Evolutionary conservation across 1,284 basidiomycete species (phyloP), one percentile per base, ranked within the genome.

Genomic region (Earliella scabrosa): DNA sequence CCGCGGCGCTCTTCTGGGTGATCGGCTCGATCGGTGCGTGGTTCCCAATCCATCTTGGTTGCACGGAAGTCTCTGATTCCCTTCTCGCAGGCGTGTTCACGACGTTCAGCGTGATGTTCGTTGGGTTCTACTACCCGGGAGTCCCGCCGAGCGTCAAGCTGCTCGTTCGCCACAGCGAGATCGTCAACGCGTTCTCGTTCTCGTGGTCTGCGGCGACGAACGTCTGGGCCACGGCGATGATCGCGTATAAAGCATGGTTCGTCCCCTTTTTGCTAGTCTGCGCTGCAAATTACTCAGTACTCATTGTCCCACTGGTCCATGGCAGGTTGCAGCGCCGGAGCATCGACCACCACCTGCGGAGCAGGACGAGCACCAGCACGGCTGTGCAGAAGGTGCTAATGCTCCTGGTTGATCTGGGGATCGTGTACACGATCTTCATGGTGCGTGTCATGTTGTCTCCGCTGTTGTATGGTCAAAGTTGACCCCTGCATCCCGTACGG

Each of bases 381-480:
- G 45, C 44, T 5, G 49, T 56, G 18, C 44, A 56, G 24, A 35
- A 43, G 24, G 23, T 47, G 1, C 24, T 56, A 2, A 44, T 40
- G 39, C 34, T 56, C n/a, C 29, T 56, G 3, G 49, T 51, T 18
- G 54, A 56, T 38, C 27, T 51, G 26, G 54, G 54, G 8, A 35
- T 56, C 23, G 47, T 56, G n/a, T 56, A 56, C 11, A 56, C 54
- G n/a, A 13, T 43, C 14, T 56, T 56, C 49, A 56, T 56, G 54
- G 54, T 51, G 29, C 13, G 49, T 13, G n/a, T n/a, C n/a, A n/a
- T 11, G 31, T 29, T 18, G 16, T n/a, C 27, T 39, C 3, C 10
- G 18, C 35, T 18, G 35, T 10, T 14, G n/a, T n/a, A n/a, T n/a
- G n/a, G n/a, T n/a, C n/a, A n/a, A n/a, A n/a, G n/a, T n/a, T n/a